Conservation (phyloP, 371 early-diverging fungal species). For the Apophysomyces variabilis region DNA sequence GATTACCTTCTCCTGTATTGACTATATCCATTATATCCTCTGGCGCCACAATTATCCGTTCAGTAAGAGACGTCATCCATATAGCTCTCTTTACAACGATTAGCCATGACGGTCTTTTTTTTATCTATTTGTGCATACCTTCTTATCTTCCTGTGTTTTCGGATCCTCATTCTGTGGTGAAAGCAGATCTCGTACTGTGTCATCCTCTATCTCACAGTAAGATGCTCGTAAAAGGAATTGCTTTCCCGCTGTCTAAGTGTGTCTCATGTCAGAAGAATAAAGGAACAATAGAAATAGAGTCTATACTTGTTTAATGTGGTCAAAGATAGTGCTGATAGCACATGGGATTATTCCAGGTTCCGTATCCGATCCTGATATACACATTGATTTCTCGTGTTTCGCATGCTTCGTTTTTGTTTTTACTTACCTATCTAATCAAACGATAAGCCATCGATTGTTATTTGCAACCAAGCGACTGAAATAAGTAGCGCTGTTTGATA, state of each 20-base stretch:
- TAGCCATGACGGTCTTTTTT: not conserved
- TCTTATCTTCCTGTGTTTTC: conserved; percentile 79
- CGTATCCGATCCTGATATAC: conserved; percentile 41
- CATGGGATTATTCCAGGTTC: conserved; percentile 64
- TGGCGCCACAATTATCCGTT: conserved; percentile 87
- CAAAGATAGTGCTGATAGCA: conserved; percentile 60
- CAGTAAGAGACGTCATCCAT: conserved; percentile 85
- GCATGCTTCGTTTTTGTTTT: not conserved
- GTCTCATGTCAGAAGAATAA: not conserved
- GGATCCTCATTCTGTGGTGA: conserved; percentile 78
- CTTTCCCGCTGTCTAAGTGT: conserved; percentile 49
- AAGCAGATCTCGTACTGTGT: conserved; percentile 89
- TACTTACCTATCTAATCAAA: conserved; percentile 26
- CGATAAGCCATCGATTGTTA: not conserved
- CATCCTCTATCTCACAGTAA: conserved; percentile 98
- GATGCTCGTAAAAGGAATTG: conserved; percentile 91
- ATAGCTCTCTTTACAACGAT: conserved; percentile 70
- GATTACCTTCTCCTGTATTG: conserved; percentile 74
- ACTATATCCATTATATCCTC: conserved; percentile 82
- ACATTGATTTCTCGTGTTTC: not conserved
- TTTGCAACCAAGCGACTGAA: not conserved
- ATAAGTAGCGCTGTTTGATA: conserved; percentile 5
- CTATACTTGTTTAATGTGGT: conserved; percentile 49
- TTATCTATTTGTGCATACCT: conserved; percentile 32
- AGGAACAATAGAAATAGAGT: not conserved